phyloP scores from a whole-genome alignment of 2,329 filamentous ascomycete genomes.

The Karstenula rhodostoma region DNA sequence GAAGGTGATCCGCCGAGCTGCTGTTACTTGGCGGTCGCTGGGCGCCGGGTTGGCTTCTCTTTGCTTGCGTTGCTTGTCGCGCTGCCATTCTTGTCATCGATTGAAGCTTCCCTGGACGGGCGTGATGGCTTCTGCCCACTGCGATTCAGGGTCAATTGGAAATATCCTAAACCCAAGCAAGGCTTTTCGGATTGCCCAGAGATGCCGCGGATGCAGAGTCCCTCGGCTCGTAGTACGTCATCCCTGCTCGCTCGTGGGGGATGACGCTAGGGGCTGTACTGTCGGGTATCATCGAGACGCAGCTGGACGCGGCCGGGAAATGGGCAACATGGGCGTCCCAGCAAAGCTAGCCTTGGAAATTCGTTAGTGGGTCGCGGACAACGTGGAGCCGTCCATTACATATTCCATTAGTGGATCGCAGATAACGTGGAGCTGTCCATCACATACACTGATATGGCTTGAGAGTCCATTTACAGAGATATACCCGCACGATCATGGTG shows the following conservation, averaged over 20 bases:
- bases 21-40: slow-evolving; percentile 39
- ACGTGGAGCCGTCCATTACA: too few relatives aligned
- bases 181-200: neutral
- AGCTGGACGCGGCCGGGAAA: slow-evolving; percentile 24
- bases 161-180: neutral
- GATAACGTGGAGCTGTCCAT: too few relatives aligned
- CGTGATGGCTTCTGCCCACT: neutral
- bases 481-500: too few relatives aligned
- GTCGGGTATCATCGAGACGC: neutral
- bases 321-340: slow-evolving; percentile 20
- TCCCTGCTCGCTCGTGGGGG: slow-evolving; percentile 1
- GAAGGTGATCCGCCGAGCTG: slow-evolving; percentile 19
- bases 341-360: neutral
- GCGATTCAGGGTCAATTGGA: neutral
- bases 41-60: slow-evolving; percentile 33
- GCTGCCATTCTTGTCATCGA: slow-evolving; percentile 33
- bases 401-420: too few relatives aligned
- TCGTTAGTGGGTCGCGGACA: too few relatives aligned
- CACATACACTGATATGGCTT: neutral
- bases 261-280: slow-evolving; percentile 15
- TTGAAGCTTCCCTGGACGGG: neutral
- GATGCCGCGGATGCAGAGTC: slow-evolving; percentile 17
- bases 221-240: slow-evolving; percentile 14
- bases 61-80: slow-evolving; percentile 26
- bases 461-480: neutral